Base-by-base conservation (phyloP, 1,284 basidiomycete genomes). In the Trichosporon asahii region DNA sequence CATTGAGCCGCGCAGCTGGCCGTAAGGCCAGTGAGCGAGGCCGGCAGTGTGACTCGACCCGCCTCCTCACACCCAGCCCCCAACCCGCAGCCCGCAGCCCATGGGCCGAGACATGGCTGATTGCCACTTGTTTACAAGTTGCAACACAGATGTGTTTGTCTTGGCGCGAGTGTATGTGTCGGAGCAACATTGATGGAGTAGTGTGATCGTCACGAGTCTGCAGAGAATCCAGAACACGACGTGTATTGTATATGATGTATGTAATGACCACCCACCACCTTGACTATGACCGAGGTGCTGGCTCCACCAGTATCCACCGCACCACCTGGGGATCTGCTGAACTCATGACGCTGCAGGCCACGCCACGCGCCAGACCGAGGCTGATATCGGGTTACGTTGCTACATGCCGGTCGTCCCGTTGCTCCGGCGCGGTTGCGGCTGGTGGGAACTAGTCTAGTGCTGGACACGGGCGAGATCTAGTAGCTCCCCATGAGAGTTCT, bases 221-320 rank as follows among this genome's bases (percentile, higher is more conserved):
- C 31, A 33, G 31, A 12, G 31, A 31, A 3, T 31, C 12, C 2
- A 4, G 12, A 11, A 44, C 40, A 44, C 40, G 40, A 2, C 3
- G 23, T 55, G n/a, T 57, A 27, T 60, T 60, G 57, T 60, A 60
- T 60, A 60, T 31, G 29, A 60, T 60, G 57, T 60, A 60, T 60
- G 57, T 60, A 60, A 60, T 31, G 57, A 31, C 57, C 27, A 31
- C 57, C 9, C 14, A 9, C 55, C 2, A 29, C 55, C 5, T 18
- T 3, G 2, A n/a, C 57, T 4, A 29, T n/a, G 8, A 1, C 27
- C 21, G 11, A 55, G 53, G 23, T 14, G n/a, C n/a, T n/a, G 2
- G 53, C 53, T 25, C 23, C 23, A 57, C 14, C 14, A n/a, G n/a
- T n/a, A n/a, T n/a, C n/a, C n/a, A n/a, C n/a, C n/a, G n/a, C n/a